These are phyloP conservation scores for Leccinum solheimii DNA, from an alignment of 1,284 basidiomycete species.

Conservation along the genomic window DNA sequence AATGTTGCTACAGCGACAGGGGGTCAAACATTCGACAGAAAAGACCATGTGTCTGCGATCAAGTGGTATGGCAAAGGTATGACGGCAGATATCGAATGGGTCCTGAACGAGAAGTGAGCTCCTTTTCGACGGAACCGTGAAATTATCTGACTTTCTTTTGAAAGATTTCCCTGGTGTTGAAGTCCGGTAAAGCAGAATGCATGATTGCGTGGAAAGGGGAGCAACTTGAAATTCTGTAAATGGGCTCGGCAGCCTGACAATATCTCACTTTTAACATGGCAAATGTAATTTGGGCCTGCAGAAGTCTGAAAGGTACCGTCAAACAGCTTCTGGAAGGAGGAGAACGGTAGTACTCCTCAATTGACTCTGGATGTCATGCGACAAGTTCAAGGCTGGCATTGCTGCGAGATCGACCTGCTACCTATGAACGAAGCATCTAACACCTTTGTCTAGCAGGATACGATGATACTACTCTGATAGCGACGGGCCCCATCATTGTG, in stretches of 20 bases:
- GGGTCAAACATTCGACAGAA: constrained; percentile 41
- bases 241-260: not conserved
- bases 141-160: not conserved
- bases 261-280: not conserved
- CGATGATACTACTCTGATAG: constrained; percentile 8
- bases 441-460: constrained; percentile 8
- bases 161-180: constrained; percentile 27
- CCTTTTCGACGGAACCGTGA: not conserved
- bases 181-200: not conserved
- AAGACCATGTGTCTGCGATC: constrained; percentile 52
- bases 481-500: constrained; percentile 3
- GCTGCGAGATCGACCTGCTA: no score
- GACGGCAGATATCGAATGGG: constrained; percentile 46
- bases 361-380: not conserved
- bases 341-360: not conserved
- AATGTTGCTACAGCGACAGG: constrained; percentile 37
- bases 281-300: not conserved
- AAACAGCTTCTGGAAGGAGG: no score
- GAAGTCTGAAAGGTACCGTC: not conserved
- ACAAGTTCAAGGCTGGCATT: no score
- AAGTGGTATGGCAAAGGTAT: constrained; percentile 56
- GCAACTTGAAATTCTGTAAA: not conserved
- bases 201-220: not conserved
- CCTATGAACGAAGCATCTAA: not conserved
- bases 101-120: constrained; percentile 53